Evolutionary conservation across 441 rosid genomes (phyloP), one percentile per base, ranked within the genome.

Genomic region (Gossypium schwendimanii): DNA sequence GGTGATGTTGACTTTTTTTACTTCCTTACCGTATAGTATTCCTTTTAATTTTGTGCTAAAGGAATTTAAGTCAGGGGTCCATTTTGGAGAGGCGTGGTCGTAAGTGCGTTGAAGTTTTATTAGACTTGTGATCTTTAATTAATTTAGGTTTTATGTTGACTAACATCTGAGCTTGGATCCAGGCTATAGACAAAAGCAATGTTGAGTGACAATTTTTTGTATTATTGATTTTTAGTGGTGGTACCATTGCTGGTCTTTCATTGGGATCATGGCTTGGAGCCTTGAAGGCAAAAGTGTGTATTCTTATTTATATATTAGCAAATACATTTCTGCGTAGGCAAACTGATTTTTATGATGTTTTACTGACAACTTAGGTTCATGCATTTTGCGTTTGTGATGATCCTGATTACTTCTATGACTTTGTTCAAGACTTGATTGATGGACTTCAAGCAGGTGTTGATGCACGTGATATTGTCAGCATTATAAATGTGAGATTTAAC

Each of bases 381-480:
- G 97, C 97, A 36, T 94, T 88, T 75, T 85, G 86, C 57, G 97
- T 94, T 53, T 92, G 94, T 69, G 96, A 94, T 75, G 92, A 91
- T 77, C 99, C 97, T 65, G 91, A 88, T 83, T 92, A 92, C 90
- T 91, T 92, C 84, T 84, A 92, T 49, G 73, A 86, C 87, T 91
- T 77, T 77, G 92, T 86, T 74, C 97, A 94, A 94, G 91, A 77
- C 78, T 89, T 92, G 72, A 76, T 84, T 11, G 93, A 94, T 81
- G 99, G 96, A 73, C 89, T 94, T 72, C 71, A 80, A 28, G 96
- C 97, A 71, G 96, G 91, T 64, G 90, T 92, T 59, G 58, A 75
- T 76, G 78, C 99, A 3, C 89, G 72, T 70, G 91, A 94, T 61
- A 91, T 88, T 39, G 85, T 89, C 52, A 72, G 73, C 80, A 77